These are phyloP conservation scores for Populus tremula DNA, from an alignment of 345 rosid genomes.

Conservation along the genomic window DNA sequence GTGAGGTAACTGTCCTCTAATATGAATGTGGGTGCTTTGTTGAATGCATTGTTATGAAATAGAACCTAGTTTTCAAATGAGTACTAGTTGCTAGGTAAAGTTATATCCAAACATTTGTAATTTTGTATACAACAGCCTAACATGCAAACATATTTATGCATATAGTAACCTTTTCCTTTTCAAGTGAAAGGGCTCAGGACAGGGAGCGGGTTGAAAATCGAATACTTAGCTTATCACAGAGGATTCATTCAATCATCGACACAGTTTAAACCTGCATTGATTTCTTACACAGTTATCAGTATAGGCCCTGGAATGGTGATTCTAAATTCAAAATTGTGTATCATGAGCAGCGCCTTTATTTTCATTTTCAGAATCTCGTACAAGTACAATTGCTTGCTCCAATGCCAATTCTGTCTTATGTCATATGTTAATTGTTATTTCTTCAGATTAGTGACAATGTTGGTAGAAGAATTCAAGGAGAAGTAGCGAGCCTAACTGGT, in stretches of 20 bases:
- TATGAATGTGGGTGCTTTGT: no score
- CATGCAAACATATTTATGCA: no score
- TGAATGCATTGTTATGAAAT: no score
- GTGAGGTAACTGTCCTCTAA: no score
- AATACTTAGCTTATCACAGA: not conserved
- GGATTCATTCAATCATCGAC: not conserved
- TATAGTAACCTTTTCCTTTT: not conserved
- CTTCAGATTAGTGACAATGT: conserved; percentile 22
- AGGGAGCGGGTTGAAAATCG: not conserved
- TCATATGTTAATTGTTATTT: conserved; percentile 6
- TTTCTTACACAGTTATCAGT: not conserved
- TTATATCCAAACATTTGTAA: not conserved
- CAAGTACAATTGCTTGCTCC: not conserved
- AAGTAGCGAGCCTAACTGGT: conserved; percentile 11
- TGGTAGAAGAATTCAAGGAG: conserved; percentile 19
- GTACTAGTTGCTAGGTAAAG: not conserved
- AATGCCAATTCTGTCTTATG: not conserved
- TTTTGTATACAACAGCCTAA: no score
- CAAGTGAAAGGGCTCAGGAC: not conserved
- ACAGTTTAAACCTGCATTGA: not conserved
- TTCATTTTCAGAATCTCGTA: not conserved
- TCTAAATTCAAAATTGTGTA: not conserved
- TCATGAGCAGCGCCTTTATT: not conserved
- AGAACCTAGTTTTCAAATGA: not conserved
- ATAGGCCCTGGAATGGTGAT: not conserved